These are phyloP conservation scores for Porodaedalea pini DNA, from an alignment of 1,284 basidiomycete genomes.

Conservation along the genomic window DNA sequence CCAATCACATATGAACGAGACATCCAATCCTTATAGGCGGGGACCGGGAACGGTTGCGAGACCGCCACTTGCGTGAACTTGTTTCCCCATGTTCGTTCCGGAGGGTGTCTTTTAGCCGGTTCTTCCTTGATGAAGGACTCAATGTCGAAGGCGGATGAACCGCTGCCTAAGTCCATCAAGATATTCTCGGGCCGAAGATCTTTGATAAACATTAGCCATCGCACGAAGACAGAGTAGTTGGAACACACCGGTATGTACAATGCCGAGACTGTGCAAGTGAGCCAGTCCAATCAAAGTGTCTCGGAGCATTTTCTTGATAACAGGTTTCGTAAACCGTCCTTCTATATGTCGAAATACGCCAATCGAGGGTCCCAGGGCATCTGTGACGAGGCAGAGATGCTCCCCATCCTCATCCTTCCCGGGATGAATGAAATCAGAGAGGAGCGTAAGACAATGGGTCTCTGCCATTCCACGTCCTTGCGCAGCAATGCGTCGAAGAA, in stretches of 20 bases:
- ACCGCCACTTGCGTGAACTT: not conserved
- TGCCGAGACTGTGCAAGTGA: not conserved
- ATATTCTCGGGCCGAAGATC: not conserved
- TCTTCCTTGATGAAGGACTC: not conserved
- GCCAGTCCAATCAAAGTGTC: not conserved
- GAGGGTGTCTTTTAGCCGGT: not conserved
- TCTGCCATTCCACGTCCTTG: no score
- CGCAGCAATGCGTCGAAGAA: not conserved
- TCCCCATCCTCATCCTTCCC: slow-evolving; percentile 26
- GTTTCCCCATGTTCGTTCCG: not conserved
- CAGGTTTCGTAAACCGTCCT: not conserved
- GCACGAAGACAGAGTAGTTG: not conserved
- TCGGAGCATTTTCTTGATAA: not conserved
- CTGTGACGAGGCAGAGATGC: slow-evolving; percentile 31
- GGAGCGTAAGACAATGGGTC: slow-evolving; percentile 22
- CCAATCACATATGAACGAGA: not conserved
- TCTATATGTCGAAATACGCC: not conserved
- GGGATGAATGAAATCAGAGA: slow-evolving; percentile 27
- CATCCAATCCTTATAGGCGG: no score
- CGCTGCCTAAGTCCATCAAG: not conserved
- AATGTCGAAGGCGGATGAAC: not conserved
- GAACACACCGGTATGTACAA: not conserved
- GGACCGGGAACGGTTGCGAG: not conserved
- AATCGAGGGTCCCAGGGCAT: slow-evolving; percentile 29
- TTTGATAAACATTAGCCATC: not conserved